Evolutionary conservation across 129 eudicot species (phyloP), one percentile per base, ranked within the genome.

Genomic region (Deinandra increscens): DNA sequence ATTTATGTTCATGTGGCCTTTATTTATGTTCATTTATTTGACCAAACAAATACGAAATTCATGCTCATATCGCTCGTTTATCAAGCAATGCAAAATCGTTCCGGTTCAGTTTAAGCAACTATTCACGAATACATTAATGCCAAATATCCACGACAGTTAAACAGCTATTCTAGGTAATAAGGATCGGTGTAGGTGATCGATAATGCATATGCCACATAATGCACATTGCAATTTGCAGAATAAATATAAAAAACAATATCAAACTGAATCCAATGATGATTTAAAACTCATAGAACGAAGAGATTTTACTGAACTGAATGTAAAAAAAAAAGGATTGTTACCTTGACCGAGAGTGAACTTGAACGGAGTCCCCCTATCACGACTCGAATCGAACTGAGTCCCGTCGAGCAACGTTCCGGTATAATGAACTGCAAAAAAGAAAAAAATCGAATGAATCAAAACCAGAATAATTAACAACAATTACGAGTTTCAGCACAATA

Each of bases 331-430:
- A 36, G 34, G 36, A 38, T 19, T 42, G 2, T 65, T 10, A 90
- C 97, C 98, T 86, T 92, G 92, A 56, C 96, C 98, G 36, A 92
- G 95, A 59, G 95, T 82, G 76, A 92, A 92, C 34, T 77, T 86
- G 69, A 92, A 92, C 10, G 98, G 96, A 58, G 84, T 81, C 19
- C 95, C 96, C 69, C 90, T 77, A 70, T 92, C 98, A 2, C 95
- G 91, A 43, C 98, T 92, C 6, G 98, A 92, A 60, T 92, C 98
- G 37, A 89, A 89, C 77, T 89, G 68, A 4, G 95, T 88, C 9
- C 98, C 98, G 58, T 92, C 96, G 18, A 92, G 82, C 83, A 92
- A 73, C 8, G 96, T 89, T 46, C 98, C 98, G 48, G 98, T 92
- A 55, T 89, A 92, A 81, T 89, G 98, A 63, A 89, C 98, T 92